Conservation (phyloP, 257 asterid genomes). For the Vinca minor region DNA sequence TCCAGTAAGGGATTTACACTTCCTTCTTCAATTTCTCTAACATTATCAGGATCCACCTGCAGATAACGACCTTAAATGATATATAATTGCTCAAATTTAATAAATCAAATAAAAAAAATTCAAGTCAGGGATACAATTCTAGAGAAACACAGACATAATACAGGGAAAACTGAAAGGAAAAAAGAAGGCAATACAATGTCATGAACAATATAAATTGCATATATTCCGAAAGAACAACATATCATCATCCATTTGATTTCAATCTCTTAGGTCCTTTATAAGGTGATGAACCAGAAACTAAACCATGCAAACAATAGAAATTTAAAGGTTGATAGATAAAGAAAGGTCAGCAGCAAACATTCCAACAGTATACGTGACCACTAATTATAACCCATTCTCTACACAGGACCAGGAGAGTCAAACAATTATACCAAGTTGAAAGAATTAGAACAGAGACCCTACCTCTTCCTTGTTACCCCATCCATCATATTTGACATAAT, state of each 20-base stretch:
- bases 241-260: neutral
- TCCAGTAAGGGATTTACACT: conserved; percentile 60
- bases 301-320: neutral
- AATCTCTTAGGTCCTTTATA: neutral
- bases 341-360: neutral
- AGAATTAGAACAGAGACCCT: conserved; percentile 10
- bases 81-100: conserved; percentile 5
- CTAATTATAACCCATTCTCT: neutral
- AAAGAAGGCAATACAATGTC: neutral
- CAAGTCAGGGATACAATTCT: neutral
- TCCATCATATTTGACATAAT: conserved; percentile 58
- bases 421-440: neutral
- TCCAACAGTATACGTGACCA: neutral
- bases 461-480: conserved; percentile 99
- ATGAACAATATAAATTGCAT: neutral
- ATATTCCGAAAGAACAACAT: neutral
- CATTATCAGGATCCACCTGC: conserved; percentile 92
- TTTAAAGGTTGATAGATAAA: neutral
- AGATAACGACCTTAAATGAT: conserved; percentile 19
- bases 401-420: neutral
- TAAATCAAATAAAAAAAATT: neutral
- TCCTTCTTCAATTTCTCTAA: conserved; percentile 57
- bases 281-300: neutral
- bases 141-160: neutral
- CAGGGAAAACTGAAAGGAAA: neutral